Percentiles rank a stretch among this genome's conserved stretches.
These are phyloP conservation scores for Fusarium tanahbumbuense DNA, from an alignment of 2,329 filamentous ascomycete genomes.

Conservation along the genomic window DNA sequence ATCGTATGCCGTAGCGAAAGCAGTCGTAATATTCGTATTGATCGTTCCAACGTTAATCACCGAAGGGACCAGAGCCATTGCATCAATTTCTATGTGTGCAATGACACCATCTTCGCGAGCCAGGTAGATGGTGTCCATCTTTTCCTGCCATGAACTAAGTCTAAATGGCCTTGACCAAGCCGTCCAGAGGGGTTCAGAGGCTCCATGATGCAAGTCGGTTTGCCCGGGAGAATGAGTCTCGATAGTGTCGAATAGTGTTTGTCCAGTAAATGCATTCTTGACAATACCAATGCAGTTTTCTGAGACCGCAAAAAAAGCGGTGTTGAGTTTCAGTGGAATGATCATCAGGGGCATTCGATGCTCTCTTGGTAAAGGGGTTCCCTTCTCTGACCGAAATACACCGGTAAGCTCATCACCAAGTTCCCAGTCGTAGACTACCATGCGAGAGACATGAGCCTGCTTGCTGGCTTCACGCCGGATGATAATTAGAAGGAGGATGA, in stretches of 20 bases:
- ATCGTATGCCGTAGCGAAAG: conserved; percentile 81
- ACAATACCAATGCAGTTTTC: conserved; percentile 68
- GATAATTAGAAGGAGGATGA: conserved; percentile 79
- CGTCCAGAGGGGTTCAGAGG: conserved; percentile 74
- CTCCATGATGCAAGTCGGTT: conserved; percentile 61
- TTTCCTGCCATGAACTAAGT: conserved; percentile 68
- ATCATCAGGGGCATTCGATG: conserved; percentile 74
- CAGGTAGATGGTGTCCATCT: conserved; percentile 84
- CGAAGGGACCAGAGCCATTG: conserved; percentile 64
- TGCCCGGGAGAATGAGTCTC: conserved; percentile 54
- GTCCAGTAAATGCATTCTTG: conserved; percentile 64
- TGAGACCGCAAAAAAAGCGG: conserved; percentile 76
- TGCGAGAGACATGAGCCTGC: conserved; percentile 53
- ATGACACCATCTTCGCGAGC: conserved; percentile 89
- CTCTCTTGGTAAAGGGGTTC: conserved; percentile 62
- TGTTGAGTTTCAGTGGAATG: conserved; percentile 77
- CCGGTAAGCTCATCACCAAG: conserved; percentile 59
- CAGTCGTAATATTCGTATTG: conserved; percentile 80
- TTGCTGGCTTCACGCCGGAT: conserved; percentile 54
- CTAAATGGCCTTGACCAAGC: conserved; percentile 86
- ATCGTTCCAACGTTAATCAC: conserved; percentile 70
- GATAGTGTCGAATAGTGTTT: conserved; percentile 61
- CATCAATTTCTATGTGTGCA: conserved; percentile 76
- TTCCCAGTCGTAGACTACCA: conserved; percentile 72
- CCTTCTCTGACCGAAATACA: conserved; percentile 59